phyloP scores from a whole-genome alignment of 495 filamentous ascomycete genomes.

The Jackrogersella multiformis region DNA sequence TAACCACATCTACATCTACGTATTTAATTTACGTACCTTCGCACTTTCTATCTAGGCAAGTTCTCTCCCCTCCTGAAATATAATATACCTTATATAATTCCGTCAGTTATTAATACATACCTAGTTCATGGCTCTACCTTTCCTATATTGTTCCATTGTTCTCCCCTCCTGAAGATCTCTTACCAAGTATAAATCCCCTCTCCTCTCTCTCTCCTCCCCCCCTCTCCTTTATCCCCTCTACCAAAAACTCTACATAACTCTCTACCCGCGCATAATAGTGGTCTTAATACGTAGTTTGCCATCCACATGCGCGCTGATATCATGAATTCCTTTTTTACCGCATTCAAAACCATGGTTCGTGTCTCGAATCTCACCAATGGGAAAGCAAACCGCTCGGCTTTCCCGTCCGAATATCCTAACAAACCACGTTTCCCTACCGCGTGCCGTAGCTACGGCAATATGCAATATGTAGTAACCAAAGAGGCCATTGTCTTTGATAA shows the following conservation, averaged over 20 bases:
- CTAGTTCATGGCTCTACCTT: too few relatives aligned
- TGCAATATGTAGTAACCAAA: slow-evolving; percentile 3
- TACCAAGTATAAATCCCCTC: background rate
- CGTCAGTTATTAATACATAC: too few relatives aligned
- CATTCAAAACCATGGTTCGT: slow-evolving; percentile 27
- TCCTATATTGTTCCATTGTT: background rate
- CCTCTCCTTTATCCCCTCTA: background rate
- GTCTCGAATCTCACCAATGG: slow-evolving; percentile 33
- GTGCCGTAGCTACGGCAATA: slow-evolving; percentile 6
- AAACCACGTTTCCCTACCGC: slow-evolving; percentile 18
- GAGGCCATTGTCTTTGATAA: background rate
- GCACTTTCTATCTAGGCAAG: too few relatives aligned
- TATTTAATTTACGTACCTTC: too few relatives aligned
- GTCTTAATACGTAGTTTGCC: background rate
- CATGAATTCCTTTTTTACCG: slow-evolving; percentile 22
- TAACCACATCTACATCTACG: background rate
- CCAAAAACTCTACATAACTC: background rate
- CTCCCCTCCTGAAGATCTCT: slow-evolving; percentile 27
- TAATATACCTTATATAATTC: too few relatives aligned
- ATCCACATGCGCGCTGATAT: slow-evolving; percentile 29
- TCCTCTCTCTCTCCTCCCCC: too few relatives aligned
- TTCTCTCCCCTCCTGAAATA: too few relatives aligned
- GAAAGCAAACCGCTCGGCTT: slow-evolving; percentile 26
- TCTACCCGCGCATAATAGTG: background rate
- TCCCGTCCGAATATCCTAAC: slow-evolving; percentile 31